phyloP scores from a whole-genome alignment of 805 yeast genomes.

The Kodamaea laetipori region DNA sequence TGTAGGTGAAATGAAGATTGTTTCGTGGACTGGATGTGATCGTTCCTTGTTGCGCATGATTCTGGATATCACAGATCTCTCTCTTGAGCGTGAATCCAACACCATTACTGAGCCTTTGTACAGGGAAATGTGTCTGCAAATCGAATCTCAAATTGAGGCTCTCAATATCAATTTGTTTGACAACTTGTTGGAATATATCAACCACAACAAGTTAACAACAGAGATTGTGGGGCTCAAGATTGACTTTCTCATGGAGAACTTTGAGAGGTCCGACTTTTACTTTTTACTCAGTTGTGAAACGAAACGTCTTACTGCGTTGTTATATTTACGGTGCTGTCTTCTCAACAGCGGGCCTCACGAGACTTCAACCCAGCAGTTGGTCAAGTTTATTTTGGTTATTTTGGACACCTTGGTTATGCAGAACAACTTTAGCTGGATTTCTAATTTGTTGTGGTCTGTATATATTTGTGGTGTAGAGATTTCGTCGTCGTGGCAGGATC shows the following conservation, averaged over 20 bases:
- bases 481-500: conserved; percentile 21
- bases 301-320: conserved; percentile 24
- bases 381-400: conserved; percentile 20
- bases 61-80: conserved; percentile 35
- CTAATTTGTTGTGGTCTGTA: conserved; percentile 34
- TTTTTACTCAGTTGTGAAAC: conserved; percentile 31
- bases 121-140: conserved; percentile 17
- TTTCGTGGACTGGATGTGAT: conserved; percentile 39
- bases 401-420: conserved; percentile 29
- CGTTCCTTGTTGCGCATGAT: conserved; percentile 24
- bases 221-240: conserved; percentile 13
- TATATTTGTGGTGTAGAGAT: conserved; percentile 31
- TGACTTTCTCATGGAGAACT: conserved; percentile 13
- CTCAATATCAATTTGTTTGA: conserved; percentile 20
- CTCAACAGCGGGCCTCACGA: conserved; percentile 29
- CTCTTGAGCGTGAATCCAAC: conserved; percentile 25
- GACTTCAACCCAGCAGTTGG: conserved; percentile 16
- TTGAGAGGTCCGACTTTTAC: conserved; percentile 24
- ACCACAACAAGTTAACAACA: conserved; percentile 3
- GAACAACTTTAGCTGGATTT: conserved; percentile 31
- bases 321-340: conserved; percentile 31
- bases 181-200: conserved; percentile 10
- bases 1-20: conserved; percentile 15
- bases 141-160: conserved; percentile 19
- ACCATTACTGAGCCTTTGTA: conserved; percentile 20